Conservation (phyloP, 305 asterid species). For the Solanum hybrid region DNA sequence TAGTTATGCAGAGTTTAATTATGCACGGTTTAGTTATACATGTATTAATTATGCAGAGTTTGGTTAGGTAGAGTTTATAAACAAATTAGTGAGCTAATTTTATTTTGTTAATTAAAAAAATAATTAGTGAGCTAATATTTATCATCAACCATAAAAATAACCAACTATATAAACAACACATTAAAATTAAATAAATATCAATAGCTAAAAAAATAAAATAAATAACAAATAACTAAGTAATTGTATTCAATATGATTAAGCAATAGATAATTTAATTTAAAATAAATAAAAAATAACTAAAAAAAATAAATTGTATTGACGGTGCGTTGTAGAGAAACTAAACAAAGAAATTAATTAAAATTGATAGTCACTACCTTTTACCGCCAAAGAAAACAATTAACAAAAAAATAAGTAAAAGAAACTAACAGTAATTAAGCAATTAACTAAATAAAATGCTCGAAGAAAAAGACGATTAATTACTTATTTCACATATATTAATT, state of each 20-base stretch:
- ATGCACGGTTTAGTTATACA: background rate
- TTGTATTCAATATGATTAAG: background rate
- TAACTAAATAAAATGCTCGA: background rate
- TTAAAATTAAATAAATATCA: background rate
- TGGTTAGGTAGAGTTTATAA: too few relatives aligned
- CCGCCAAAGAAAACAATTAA: background rate
- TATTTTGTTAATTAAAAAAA: too few relatives aligned
- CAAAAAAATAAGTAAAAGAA: background rate
- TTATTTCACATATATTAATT: too few relatives aligned
- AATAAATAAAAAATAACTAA: too few relatives aligned
- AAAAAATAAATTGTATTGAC: too few relatives aligned
- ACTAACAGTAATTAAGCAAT: background rate
- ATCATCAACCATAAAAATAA: background rate
- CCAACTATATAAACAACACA: too few relatives aligned
- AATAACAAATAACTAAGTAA: background rate
- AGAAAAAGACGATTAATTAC: background rate
- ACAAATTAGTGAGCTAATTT: background rate
- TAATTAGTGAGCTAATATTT: background rate
- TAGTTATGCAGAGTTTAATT: too few relatives aligned
- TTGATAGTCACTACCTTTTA: background rate
- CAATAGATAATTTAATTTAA: background rate
- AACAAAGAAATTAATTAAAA: background rate
- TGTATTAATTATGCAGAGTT: too few relatives aligned
- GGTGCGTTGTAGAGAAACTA: background rate
- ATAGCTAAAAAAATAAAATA: background rate